A percentile compares a stretch with the other conserved stretches of the same genome.
These are phyloP conservation scores for Pulveroboletus sp. DNA, from an alignment of 768 basidiomycete genomes.

Conservation along the genomic window DNA sequence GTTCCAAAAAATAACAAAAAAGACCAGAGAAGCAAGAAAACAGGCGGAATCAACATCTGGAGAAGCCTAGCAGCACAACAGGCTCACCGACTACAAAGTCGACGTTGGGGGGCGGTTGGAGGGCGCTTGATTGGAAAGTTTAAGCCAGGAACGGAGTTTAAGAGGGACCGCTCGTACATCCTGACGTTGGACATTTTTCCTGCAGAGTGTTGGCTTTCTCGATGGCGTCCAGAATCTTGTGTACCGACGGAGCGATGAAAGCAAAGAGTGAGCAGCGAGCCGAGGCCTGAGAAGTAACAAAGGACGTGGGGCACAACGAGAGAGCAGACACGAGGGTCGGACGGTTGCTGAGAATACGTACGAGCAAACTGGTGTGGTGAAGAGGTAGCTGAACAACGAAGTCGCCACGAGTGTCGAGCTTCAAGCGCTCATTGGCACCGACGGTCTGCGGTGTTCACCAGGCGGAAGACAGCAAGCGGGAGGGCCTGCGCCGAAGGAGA, in stretches of 20 bases:
- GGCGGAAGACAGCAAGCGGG: background rate
- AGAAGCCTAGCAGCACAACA: background rate
- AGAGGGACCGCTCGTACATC: slow-evolving; percentile 34
- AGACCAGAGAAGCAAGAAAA: background rate
- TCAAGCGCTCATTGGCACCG: slow-evolving; percentile 23
- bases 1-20: background rate
- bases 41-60: slow-evolving; percentile 1
- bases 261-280: background rate
- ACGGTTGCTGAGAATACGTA: slow-evolving; percentile 7
- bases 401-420: slow-evolving; percentile 6
- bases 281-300: background rate
- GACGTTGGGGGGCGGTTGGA: slow-evolving; percentile 84
- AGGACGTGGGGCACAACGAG: background rate
- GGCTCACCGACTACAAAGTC: slow-evolving; percentile 77
- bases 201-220: background rate
- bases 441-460: background rate
- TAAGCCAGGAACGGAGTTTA: slow-evolving; percentile 1
- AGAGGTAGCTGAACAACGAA: slow-evolving; percentile 2
- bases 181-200: slow-evolving; percentile 40
- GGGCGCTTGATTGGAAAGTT: slow-evolving; percentile 45
- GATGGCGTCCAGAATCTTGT: slow-evolving; percentile 1
- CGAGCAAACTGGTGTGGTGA: background rate
- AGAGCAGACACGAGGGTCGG: background rate
- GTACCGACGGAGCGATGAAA: background rate
- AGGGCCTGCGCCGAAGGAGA: background rate